Conservation (phyloP, 2,329 filamentous ascomycete species). For the Sporothrix schenckii region DNA sequence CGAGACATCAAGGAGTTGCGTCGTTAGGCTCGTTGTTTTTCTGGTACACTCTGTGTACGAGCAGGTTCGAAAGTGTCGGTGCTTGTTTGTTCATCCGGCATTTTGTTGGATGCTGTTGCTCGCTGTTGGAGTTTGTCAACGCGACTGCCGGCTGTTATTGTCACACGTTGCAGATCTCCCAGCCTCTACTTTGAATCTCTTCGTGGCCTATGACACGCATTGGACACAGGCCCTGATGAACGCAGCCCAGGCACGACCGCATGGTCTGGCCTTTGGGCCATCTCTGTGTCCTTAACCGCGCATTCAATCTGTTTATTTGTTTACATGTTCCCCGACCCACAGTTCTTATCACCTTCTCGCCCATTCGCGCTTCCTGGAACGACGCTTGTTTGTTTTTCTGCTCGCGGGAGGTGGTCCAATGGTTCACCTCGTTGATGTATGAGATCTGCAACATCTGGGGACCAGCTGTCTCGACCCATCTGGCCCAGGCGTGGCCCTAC, state of each 20-base stretch:
- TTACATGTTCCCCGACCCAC: background rate
- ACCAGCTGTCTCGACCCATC: background rate
- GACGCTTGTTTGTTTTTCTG: constrained; percentile 22
- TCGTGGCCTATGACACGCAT: background rate
- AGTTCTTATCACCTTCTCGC: too few species aligned
- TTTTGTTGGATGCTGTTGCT: background rate
- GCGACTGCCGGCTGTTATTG: background rate
- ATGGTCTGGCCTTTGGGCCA: background rate
- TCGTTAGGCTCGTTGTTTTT: background rate
- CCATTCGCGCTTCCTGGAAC: constrained; percentile 13
- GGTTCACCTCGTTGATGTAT: background rate
- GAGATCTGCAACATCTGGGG: background rate
- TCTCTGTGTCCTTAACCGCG: constrained; percentile 4
- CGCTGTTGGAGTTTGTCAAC: background rate
- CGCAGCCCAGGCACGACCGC: background rate
- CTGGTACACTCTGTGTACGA: background rate
- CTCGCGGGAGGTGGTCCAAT: constrained; percentile 5
- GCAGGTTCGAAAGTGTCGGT: constrained; percentile 14
- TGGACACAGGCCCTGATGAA: background rate
- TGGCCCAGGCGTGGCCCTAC: background rate
- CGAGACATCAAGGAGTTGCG: background rate
- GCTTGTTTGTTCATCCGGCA: background rate
- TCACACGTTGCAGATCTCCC: background rate
- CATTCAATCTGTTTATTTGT: constrained; percentile 10
- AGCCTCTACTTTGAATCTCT: background rate